Conservation (phyloP, 345 rosid species). For the Corchorus capsularis region DNA sequence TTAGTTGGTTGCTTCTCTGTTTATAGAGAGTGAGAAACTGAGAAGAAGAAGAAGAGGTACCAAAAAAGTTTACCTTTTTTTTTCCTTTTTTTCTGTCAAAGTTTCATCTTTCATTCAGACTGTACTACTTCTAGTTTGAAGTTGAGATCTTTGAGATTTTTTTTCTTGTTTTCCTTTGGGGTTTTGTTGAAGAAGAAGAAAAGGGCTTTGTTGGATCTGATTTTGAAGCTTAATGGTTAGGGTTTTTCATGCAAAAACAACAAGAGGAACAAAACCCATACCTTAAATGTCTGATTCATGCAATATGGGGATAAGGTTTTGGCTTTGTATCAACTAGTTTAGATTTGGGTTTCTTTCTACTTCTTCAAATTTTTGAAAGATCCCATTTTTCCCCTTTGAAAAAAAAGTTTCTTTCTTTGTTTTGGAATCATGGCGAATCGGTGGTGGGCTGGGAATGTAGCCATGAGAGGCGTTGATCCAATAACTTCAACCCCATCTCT, state of each 20-base stretch:
- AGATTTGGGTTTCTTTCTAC: slow-evolving; percentile 27
- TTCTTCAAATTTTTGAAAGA: slow-evolving; percentile 6
- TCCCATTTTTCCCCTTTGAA: not conserved
- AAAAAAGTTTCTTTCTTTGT: not conserved
- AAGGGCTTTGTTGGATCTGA: slow-evolving; percentile 31
- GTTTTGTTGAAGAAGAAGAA: slow-evolving; percentile 4
- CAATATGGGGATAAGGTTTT: slow-evolving; percentile 32
- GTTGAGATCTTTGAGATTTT: not conserved
- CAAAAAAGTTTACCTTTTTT: not conserved
- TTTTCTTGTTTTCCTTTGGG: not conserved
- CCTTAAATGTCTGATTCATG: slow-evolving; percentile 34
- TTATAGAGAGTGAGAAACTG: no score
- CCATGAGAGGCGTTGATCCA: slow-evolving; percentile 64
- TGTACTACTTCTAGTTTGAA: not conserved
- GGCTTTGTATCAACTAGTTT: slow-evolving; percentile 16
- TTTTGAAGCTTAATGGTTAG: slow-evolving; percentile 30
- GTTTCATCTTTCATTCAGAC: not conserved
- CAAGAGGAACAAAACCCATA: slow-evolving; percentile 35
- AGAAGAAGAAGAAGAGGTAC: not conserved
- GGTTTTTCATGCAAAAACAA: slow-evolving; percentile 40
- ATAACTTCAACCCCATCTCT: slow-evolving; percentile 51
- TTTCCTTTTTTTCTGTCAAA: not conserved
- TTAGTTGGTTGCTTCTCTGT: not conserved
- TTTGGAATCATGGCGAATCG: slow-evolving; percentile 66
- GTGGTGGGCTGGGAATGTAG: slow-evolving; percentile 83